These are phyloP conservation scores for Malus sylvestris DNA, from an alignment of 306 rosid species.

Conservation along the genomic window DNA sequence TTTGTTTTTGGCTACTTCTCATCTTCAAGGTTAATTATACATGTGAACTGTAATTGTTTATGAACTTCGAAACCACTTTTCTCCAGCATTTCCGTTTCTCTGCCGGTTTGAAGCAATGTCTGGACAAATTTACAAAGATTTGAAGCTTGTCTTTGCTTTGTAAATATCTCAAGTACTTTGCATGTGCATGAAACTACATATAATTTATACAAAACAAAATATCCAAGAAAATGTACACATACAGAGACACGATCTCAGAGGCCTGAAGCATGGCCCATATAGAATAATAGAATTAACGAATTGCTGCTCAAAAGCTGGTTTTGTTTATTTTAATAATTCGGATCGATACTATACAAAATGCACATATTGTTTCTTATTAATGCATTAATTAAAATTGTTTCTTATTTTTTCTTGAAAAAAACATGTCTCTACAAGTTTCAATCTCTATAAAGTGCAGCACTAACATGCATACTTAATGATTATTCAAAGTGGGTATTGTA, in stretches of 20 bases:
- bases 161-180: not conserved
- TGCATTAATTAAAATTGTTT: not conserved
- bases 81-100: conserved; percentile 20
- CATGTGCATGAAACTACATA: not conserved
- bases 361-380: no score
- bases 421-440: not conserved
- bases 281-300: not conserved
- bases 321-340: not conserved
- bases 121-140: conserved; percentile 18
- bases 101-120: conserved; percentile 17
- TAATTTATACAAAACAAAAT: not conserved
- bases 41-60: conserved; percentile 21
- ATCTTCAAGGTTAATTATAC: conserved; percentile 12
- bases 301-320: not conserved
- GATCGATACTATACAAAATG: not conserved
- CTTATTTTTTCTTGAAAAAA: no score
- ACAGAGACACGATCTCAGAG: not conserved
- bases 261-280: not conserved
- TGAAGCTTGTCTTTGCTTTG: not conserved
- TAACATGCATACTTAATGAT: not conserved
- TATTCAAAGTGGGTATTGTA: not conserved
- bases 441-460: not conserved
- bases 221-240: not conserved
- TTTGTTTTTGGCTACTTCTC: conserved; percentile 2
- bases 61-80: conserved; percentile 33